Conservation (phyloP, 2,329 filamentous ascomycete species). For the Phaeosphaeriaceae sp. region DNA sequence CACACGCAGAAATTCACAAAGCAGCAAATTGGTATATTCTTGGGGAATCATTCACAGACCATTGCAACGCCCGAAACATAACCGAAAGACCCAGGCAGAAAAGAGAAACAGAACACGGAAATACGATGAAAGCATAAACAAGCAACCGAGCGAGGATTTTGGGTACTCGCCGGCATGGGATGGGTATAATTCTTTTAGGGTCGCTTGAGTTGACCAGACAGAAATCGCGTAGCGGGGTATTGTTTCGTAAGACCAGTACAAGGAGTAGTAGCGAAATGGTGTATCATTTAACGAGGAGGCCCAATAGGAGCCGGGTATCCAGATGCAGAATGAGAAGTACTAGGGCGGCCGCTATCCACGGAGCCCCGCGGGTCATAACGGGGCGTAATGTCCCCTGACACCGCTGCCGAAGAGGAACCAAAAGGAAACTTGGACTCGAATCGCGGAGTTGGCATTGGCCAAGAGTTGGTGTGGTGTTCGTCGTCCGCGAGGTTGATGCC, state of each 20-base stretch:
- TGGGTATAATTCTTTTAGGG: constrained; percentile 52
- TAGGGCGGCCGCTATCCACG: constrained; percentile 89
- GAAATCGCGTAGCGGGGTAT: constrained; percentile 42
- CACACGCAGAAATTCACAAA: constrained; percentile 26
- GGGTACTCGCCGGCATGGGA: constrained; percentile 41
- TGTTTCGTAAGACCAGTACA: constrained; percentile 46
- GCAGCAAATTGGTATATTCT: constrained; percentile 53
- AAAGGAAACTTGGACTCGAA: constrained; percentile 69
- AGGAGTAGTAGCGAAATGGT: constrained; percentile 42
- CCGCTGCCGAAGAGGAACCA: constrained; percentile 55
- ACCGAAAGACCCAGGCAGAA: constrained; percentile 11
- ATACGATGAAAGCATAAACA: constrained; percentile 24
- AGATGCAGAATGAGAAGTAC: constrained; percentile 95
- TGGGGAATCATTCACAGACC: constrained; percentile 47
- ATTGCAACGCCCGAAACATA: constrained; percentile 32
- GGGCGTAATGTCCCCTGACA: constrained; percentile 79
- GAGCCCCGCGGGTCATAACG: constrained; percentile 84
- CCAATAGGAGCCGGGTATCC: constrained; percentile 94
- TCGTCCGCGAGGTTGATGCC: constrained; percentile 91
- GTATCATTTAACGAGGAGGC: constrained; percentile 77
- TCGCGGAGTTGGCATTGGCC: constrained; percentile 48
- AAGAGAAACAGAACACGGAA: constrained; percentile 23
- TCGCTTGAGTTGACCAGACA: constrained; percentile 36
- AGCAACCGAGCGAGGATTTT: constrained; percentile 44
- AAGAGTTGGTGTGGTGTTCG: constrained; percentile 61